phyloP scores from a whole-genome alignment of 2,329 filamentous ascomycete genomes.

The Botrytis deweyae region DNA sequence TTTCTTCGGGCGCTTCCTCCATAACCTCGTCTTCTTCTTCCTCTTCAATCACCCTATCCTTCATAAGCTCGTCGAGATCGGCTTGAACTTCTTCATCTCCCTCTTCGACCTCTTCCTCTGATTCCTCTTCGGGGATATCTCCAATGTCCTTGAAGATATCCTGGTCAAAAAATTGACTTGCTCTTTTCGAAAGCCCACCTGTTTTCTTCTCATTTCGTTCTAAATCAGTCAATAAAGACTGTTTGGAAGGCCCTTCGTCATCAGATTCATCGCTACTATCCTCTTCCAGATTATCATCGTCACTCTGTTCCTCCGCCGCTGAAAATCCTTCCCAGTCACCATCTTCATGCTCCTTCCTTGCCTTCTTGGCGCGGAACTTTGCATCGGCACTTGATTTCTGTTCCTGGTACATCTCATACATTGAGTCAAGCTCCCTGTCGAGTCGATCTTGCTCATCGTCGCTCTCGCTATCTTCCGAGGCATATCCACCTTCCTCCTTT shows the following conservation, averaged over 20 bases:
- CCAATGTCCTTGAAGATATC: slow-evolving; percentile 88
- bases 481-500: slow-evolving; percentile 61
- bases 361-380: slow-evolving; percentile 88
- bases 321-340: slow-evolving; percentile 94
- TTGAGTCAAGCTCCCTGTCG: slow-evolving; percentile 78
- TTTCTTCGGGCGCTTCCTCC: slow-evolving; percentile 26
- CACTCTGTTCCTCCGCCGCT: slow-evolving; percentile 56
- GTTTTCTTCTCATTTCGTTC: slow-evolving; percentile 51
- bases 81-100: slow-evolving; percentile 46
- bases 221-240: slow-evolving; percentile 61
- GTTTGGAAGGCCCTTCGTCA: slow-evolving; percentile 49
- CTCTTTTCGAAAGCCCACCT: slow-evolving; percentile 75
- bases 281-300: slow-evolving; percentile 58
- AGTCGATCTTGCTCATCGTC: slow-evolving; percentile 81
- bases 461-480: slow-evolving; percentile 57
- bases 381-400: slow-evolving; percentile 76
- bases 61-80: slow-evolving; percentile 39
- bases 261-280: slow-evolving; percentile 64
- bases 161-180: slow-evolving; percentile 87
- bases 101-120: slow-evolving; percentile 44
- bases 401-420: slow-evolving; percentile 86
- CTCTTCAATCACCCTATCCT: slow-evolving; percentile 27
- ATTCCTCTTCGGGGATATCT: slow-evolving; percentile 59
- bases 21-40: slow-evolving; percentile 37
- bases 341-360: slow-evolving; percentile 75